A percentile compares a stretch with the other conserved stretches of the same genome.
These are phyloP conservation scores for Hanseniaspora meyeri DNA, from an alignment of 805 yeast genomes.

Conservation along the genomic window DNA sequence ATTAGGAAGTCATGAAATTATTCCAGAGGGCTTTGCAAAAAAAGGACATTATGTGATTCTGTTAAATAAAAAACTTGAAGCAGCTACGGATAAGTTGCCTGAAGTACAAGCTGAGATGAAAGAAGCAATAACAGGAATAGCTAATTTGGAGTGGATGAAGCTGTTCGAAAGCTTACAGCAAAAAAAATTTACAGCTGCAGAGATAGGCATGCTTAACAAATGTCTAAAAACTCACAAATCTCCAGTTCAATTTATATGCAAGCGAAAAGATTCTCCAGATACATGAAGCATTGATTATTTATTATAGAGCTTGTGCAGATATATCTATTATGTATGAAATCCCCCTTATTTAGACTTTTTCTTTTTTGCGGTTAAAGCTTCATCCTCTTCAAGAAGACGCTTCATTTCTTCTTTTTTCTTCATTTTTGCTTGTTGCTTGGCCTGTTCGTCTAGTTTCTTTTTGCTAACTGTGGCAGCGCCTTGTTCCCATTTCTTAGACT, in stretches of 20 bases:
- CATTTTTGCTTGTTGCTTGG: constrained; percentile 24
- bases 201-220: neutral
- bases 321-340: too few species aligned
- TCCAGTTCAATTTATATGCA: neutral
- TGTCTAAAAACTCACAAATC: neutral
- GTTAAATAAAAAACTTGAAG: constrained; percentile 7
- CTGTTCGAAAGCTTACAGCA: constrained; percentile 16
- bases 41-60: constrained; percentile 25
- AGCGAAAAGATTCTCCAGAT: neutral
- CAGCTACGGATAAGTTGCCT: constrained; percentile 18
- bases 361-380: constrained; percentile 19
- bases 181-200: neutral
- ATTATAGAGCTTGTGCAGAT: neutral
- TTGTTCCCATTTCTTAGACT: constrained; percentile 27
- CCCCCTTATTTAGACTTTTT: constrained; percentile 16
- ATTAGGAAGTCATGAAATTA: constrained; percentile 13
- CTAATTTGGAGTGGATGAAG: constrained; percentile 19
- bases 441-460: constrained; percentile 25
- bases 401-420: constrained; percentile 26
- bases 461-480: constrained; percentile 22
- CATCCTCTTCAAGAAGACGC: constrained; percentile 26
- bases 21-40: constrained; percentile 20
- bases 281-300: neutral
- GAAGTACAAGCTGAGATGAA: constrained; percentile 16
- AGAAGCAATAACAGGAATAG: neutral